Evolutionary conservation across 257 asterid genomes (phyloP).

Genomic region (Rhazya stricta): DNA sequence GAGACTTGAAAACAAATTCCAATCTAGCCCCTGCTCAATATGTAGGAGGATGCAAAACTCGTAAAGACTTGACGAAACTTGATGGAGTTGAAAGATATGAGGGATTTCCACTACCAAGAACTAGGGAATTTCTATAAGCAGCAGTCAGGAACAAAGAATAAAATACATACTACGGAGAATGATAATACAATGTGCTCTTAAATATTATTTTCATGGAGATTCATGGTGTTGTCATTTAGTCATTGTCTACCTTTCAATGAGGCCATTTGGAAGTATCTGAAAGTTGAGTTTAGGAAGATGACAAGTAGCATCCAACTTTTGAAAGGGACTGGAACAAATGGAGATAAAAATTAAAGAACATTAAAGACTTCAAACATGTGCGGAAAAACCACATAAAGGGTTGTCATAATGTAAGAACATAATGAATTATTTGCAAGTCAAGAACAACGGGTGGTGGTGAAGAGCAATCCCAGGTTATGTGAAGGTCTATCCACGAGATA

Average conservation of each 20-base stretch:
- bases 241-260: neutral
- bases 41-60: neutral
- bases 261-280: slow-evolving; percentile 3
- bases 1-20: neutral
- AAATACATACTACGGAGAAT: neutral
- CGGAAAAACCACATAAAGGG: neutral
- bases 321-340: neutral
- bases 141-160: neutral
- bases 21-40: neutral
- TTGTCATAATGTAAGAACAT: neutral
- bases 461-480: slow-evolving; percentile 9
- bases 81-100: neutral
- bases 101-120: neutral
- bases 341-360: neutral
- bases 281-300: neutral
- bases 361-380: slow-evolving; percentile 10
- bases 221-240: neutral
- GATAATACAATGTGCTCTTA: neutral
- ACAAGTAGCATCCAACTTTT: neutral
- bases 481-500: too few species aligned
- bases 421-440: slow-evolving; percentile 1
- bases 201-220: neutral
- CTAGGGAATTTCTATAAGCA: neutral
- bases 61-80: neutral
- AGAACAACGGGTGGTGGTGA: neutral